phyloP scores from a whole-genome alignment of 495 filamentous ascomycete species.

The Usnea hakonensis region DNA sequence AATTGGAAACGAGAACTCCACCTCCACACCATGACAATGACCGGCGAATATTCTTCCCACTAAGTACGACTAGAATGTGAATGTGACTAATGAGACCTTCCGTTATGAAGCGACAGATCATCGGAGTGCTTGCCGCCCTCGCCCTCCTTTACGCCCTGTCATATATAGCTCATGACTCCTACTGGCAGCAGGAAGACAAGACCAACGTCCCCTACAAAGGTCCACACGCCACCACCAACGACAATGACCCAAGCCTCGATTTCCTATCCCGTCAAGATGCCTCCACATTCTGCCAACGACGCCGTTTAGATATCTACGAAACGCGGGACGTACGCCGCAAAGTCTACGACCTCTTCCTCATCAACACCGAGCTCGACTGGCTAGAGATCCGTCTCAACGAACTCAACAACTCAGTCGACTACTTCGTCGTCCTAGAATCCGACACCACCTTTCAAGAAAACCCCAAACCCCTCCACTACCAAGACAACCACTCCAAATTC shows the following conservation, averaged over 20 bases:
- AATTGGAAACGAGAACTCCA: no score
- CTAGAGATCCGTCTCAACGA: conserved; percentile 51
- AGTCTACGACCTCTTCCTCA: conserved; percentile 48
- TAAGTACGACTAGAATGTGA: not conserved
- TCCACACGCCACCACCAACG: not conserved
- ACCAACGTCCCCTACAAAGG: not conserved
- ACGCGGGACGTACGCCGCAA: conserved; percentile 31
- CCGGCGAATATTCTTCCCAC: no score
- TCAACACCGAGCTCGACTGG: conserved; percentile 51
- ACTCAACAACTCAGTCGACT: conserved; percentile 43
- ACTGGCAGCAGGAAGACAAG: not conserved
- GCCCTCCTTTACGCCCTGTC: not conserved
- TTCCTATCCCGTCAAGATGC: conserved; percentile 16
- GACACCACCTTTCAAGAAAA: conserved; percentile 42
- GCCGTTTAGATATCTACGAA: conserved; percentile 20
- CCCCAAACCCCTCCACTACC: conserved; percentile 41
- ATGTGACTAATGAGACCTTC: not conserved
- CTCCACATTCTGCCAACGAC: conserved; percentile 13
- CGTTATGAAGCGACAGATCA: not conserved
- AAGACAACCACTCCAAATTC: conserved; percentile 35
- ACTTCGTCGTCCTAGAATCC: conserved; percentile 50
- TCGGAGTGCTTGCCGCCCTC: not conserved
- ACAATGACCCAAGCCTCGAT: not conserved
- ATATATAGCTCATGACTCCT: not conserved
- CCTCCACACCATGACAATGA: no score